phyloP scores from a whole-genome alignment of 371 early-diverging fungal species.

The Zychaea mexicana region DNA sequence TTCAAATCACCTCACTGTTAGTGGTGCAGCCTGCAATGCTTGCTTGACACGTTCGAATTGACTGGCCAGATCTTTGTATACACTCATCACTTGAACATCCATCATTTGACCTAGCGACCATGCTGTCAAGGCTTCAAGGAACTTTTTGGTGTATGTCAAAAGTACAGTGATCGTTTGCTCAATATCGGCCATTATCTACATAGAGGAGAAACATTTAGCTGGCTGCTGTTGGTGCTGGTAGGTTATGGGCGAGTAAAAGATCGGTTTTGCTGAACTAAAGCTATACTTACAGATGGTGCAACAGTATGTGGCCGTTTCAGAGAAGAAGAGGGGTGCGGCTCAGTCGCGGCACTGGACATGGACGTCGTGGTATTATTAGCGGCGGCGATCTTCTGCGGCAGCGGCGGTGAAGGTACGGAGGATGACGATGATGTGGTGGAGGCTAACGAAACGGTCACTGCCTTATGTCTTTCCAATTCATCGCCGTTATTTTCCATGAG shows the following conservation, averaged over 20 bases:
- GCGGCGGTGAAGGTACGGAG: not conserved
- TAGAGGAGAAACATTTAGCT: no score
- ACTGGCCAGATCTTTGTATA: slow-evolving; percentile 24
- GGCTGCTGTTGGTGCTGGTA: no score
- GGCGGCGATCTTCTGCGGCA: not conserved
- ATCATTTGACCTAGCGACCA: slow-evolving; percentile 48
- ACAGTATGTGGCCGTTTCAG: not conserved
- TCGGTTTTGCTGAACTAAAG: no score
- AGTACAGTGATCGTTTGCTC: slow-evolving; percentile 56
- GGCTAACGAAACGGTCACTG: not conserved
- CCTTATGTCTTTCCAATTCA: slow-evolving; percentile 3
- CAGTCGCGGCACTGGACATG: not conserved
- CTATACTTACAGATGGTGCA: not conserved
- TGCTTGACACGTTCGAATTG: slow-evolving; percentile 48
- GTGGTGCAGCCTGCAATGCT: slow-evolving; percentile 47
- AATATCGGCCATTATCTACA: slow-evolving; percentile 45
- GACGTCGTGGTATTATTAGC: not conserved
- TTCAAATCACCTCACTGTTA: slow-evolving; percentile 49
- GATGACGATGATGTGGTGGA: not conserved
- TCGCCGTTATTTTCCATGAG: not conserved
- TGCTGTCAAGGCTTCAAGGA: slow-evolving; percentile 56
- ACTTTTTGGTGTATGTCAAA: slow-evolving; percentile 54
- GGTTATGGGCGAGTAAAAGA: no score
- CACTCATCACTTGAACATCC: slow-evolving; percentile 50
- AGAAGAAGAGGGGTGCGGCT: not conserved